Conservation (phyloP, 2,329 filamentous ascomycete species). For the Phymatotrichopsis omnivora region DNA sequence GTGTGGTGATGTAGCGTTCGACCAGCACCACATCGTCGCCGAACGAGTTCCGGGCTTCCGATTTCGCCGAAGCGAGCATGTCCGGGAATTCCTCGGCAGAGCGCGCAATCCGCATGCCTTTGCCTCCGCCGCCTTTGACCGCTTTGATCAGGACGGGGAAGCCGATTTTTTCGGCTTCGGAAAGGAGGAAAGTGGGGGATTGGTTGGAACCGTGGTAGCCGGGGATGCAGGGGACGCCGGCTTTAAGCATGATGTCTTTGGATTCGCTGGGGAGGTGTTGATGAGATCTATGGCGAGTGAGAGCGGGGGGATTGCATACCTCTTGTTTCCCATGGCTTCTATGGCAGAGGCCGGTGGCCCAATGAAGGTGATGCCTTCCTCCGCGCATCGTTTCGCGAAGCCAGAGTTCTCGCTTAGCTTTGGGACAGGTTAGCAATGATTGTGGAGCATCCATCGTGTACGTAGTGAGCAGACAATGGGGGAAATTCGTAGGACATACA, state of each 20-base stretch:
- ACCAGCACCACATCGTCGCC: conserved; percentile 77
- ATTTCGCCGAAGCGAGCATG: conserved; percentile 61
- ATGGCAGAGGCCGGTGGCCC: conserved; percentile 57
- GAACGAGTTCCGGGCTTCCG: conserved; percentile 67
- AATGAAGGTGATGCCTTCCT: conserved; percentile 88
- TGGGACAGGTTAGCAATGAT: not conserved
- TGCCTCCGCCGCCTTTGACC: conserved; percentile 69
- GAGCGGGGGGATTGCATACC: conserved; percentile 32
- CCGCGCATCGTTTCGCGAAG: conserved; percentile 79
- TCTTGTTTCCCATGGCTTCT: conserved; percentile 86
- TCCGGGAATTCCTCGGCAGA: conserved; percentile 57
- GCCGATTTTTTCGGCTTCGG: conserved; percentile 59
- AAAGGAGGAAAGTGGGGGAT: conserved; percentile 50
- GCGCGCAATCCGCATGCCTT: conserved; percentile 70
- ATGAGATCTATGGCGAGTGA: conserved; percentile 9
- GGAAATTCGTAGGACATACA: conserved; percentile 21
- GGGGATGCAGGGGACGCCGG: conserved; percentile 92
- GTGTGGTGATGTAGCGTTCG: conserved; percentile 69
- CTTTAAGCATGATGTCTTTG: conserved; percentile 92
- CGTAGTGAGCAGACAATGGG: not conserved
- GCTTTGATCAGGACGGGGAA: conserved; percentile 71
- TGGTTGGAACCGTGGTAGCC: conserved; percentile 89
- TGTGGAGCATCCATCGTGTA: not conserved
- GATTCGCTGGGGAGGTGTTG: conserved; percentile 40
- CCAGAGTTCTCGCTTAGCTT: conserved; percentile 76